Evolutionary conservation across 306 rosid species (phyloP), one percentile per base, ranked within the genome.

Genomic region (Lathyrus oleraceus): DNA sequence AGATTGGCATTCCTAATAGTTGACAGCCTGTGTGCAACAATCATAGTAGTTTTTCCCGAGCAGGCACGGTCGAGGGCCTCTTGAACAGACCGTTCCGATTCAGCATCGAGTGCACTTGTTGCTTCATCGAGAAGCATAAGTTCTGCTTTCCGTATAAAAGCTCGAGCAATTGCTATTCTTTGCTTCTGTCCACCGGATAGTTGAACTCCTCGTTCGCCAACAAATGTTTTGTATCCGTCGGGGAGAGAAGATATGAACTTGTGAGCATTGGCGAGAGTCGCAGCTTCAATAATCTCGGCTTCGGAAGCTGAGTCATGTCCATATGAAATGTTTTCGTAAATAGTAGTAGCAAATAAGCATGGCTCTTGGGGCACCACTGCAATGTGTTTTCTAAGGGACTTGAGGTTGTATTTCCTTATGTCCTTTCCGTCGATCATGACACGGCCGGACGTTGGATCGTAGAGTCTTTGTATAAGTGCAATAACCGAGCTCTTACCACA

Each of bases 401-500:
- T 94, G 64, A 94, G 95, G 61, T 91, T 94, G 87, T 90, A 94
- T 73, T 91, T 94, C 30, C 96, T 81, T 10, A 91, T 94, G 75
- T 94, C 99, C 64, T 88, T 90, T 28, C 99, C 99, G 74, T 94
- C 97, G 67, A 94, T 80, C 84, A 81, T 81, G 40, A 94, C 83
- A 52, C 97, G 70, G 14, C 99, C 99, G 4, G 99, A 91, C 12
- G 95, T 70, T 44, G 99, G 97, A 78, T 94, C 97, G 23, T 94
- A 94, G 81, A 94, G 91, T 51, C 99, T 67, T 42, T 88, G 99
- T 76, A 91, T 58, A 69, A 94, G 81, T 32, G 96, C 78, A 75
- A 94, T 83, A 49, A 94, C 91, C 27, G 99, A 94, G 83, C 99
- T 94, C 85, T 94, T 94, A 14, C 99, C 99, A 67, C 97, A 94